phyloP scores from a whole-genome alignment of 148 eudicot species.

The Chenopodium formosanum region DNA sequence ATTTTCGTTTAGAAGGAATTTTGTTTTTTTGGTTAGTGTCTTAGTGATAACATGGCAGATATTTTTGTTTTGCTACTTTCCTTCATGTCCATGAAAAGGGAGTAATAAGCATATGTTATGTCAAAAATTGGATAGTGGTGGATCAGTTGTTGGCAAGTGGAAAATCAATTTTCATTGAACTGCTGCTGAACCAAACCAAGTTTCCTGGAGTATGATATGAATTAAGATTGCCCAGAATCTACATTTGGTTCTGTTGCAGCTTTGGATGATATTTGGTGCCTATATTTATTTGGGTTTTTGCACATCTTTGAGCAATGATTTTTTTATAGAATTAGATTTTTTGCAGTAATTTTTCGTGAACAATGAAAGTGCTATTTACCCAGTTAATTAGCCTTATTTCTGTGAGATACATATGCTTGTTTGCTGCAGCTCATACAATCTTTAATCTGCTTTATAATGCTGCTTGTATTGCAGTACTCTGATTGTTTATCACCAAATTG shows the following conservation, averaged over 20 bases:
- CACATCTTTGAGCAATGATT: neutral
- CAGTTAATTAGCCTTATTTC: neutral
- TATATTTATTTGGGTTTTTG: neutral
- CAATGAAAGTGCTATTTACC: neutral
- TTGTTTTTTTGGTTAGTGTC: neutral
- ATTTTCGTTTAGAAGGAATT: no score
- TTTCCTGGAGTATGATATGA: neutral
- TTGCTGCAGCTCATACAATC: neutral
- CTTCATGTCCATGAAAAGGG: neutral
- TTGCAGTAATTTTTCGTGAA: neutral
- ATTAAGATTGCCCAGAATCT: neutral
- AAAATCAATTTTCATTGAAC: neutral
- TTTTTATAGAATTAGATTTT: neutral
- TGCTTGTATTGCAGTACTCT: neutral
- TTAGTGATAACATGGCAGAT: neutral
- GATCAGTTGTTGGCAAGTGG: neutral
- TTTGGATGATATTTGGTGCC: neutral
- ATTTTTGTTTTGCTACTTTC: neutral
- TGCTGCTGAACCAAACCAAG: neutral
- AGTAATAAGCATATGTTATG: neutral
- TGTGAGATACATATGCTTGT: neutral
- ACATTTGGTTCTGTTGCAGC: conserved; percentile 1
- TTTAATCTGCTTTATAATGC: neutral
- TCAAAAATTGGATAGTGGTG: neutral
- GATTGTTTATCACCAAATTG: neutral